Evolutionary conservation across 2,329 filamentous ascomycete species (phyloP).

Genomic region (Aspergillus sp.): DNA sequence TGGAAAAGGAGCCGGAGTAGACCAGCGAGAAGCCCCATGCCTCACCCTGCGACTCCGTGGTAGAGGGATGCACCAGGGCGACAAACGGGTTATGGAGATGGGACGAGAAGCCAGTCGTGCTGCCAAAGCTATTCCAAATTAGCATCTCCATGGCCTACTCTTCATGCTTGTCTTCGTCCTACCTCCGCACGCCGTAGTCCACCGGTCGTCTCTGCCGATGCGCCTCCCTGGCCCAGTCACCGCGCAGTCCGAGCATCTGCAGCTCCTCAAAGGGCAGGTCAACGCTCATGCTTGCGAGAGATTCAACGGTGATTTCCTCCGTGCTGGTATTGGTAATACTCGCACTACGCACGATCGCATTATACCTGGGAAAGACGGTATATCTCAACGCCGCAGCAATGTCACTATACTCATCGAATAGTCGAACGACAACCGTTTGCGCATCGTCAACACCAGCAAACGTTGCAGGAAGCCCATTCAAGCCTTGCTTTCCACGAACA

Average conservation of each 20-base stretch:
- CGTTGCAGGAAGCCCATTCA: constrained; percentile 59
- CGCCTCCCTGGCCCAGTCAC: constrained; percentile 64
- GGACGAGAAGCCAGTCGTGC: constrained; percentile 61
- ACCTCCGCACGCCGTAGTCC: constrained; percentile 58
- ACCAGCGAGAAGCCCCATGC: constrained; percentile 66
- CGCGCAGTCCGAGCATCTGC: constrained; percentile 62
- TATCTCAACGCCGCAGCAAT: constrained; percentile 61
- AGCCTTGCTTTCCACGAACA: constrained; percentile 54
- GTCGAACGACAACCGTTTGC: constrained; percentile 57
- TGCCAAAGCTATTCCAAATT: constrained; percentile 53
- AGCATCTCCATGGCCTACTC: too few species aligned
- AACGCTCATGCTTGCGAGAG: constrained; percentile 60
- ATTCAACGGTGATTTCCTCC: constrained; percentile 53
- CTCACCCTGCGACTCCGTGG: constrained; percentile 61
- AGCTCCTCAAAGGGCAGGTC: constrained; percentile 61
- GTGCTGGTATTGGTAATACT: constrained; percentile 60
- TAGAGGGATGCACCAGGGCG: constrained; percentile 54
- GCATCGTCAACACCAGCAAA: constrained; percentile 58
- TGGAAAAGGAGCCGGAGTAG: constrained; percentile 63
- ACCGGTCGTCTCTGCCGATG: constrained; percentile 56
- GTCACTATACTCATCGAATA: constrained; percentile 60
- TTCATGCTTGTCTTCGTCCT: constrained; percentile 16
- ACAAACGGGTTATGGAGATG: constrained; percentile 67
- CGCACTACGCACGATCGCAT: constrained; percentile 62
- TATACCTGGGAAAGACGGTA: constrained; percentile 62